phyloP scores from a whole-genome alignment of 345 rosid genomes.

The Syzygium jambos region DNA sequence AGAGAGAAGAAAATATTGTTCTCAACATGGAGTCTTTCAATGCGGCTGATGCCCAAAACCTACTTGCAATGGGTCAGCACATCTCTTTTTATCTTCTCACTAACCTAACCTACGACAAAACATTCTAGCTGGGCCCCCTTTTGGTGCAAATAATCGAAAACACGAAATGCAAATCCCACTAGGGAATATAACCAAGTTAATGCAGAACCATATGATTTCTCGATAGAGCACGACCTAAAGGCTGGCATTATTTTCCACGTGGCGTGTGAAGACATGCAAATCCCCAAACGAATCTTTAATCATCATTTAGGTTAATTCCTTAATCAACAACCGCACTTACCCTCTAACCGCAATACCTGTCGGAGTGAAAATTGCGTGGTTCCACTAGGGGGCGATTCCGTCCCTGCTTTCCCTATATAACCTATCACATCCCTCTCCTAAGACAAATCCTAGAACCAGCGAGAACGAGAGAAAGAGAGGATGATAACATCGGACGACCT shows the following conservation, averaged over 20 bases:
- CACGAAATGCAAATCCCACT: not conserved
- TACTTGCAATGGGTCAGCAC: not conserved
- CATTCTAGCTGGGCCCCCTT: not conserved
- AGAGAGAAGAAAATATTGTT: not conserved
- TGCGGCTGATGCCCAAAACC: not conserved
- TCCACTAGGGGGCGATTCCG: not conserved
- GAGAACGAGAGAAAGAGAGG: not conserved
- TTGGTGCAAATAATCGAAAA: not conserved
- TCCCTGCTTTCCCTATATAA: not conserved
- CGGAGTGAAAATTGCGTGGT: not conserved
- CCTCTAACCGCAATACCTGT: not conserved
- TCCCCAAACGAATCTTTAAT: not conserved
- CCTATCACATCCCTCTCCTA: not conserved
- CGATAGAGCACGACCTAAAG: not conserved
- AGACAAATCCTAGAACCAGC: not conserved
- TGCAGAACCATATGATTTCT: not conserved
- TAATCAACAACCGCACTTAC: not conserved
- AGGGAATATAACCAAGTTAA: not conserved
- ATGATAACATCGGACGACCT: slow-evolving; percentile 29
- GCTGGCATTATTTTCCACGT: not conserved
- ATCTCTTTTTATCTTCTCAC: not conserved
- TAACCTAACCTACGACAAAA: not conserved
- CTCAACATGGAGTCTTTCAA: not conserved
- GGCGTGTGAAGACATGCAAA: not conserved
- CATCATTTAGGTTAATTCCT: not conserved